These are phyloP conservation scores for Torulaspora delbrueckii DNA, from an alignment of 805 yeast species.

Conservation along the genomic window DNA sequence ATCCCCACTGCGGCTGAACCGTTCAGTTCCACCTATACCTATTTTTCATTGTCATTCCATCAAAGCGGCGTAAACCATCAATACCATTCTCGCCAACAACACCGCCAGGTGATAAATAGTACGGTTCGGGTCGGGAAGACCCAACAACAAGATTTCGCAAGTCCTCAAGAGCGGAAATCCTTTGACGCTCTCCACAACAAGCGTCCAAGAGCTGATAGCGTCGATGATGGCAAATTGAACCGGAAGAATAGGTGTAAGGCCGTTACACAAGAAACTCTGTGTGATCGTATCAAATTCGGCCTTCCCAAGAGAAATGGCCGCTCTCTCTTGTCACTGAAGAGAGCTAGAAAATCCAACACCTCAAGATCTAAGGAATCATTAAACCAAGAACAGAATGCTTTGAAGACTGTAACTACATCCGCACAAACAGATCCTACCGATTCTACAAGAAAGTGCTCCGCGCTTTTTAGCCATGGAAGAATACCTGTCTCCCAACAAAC, in stretches of 20 bases:
- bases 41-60: constrained; percentile 3
- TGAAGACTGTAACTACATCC: background rate
- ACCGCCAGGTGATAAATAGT: constrained; percentile 4
- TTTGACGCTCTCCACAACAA: constrained; percentile 2
- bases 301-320: background rate
- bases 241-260: constrained; percentile 3
- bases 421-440: background rate
- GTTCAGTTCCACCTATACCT: constrained; percentile 6
- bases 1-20: constrained; percentile 6
- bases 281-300: constrained; percentile 6
- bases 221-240: background rate
- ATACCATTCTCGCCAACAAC: background rate
- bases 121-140: background rate
- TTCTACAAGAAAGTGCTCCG: background rate
- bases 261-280: constrained; percentile 1
- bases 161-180: background rate
- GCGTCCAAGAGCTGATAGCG: background rate
- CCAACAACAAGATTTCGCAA: constrained; percentile 3
- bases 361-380: background rate
- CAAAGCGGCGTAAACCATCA: constrained; percentile 2
- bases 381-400: background rate
- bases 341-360: background rate
- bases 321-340: constrained; percentile 1
- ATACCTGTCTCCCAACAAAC: background rate
- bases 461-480: background rate